A percentile compares a stretch with the other conserved stretches of the same genome.
Evolutionary conservation across 208 protist species (phyloP).

Genomic region (Leishmania arabica): DNA sequence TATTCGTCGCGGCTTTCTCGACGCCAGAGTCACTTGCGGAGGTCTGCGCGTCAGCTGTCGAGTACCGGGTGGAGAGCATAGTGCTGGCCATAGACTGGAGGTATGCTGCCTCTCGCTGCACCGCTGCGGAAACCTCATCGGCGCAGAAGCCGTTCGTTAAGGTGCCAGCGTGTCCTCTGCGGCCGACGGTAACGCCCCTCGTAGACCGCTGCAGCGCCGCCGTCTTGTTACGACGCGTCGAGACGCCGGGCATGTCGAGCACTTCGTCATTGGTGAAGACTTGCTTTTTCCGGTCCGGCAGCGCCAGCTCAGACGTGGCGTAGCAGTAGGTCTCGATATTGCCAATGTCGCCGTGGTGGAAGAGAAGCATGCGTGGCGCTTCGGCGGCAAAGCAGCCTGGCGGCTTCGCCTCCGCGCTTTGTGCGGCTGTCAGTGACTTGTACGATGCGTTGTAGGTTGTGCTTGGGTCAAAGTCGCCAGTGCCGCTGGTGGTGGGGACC

Average conservation of each 20-base stretch:
- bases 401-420: constrained; percentile 49
- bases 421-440: constrained; percentile 36
- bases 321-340: constrained; percentile 50
- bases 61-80: constrained; percentile 6
- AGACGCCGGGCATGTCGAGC: constrained; percentile 69
- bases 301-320: constrained; percentile 70
- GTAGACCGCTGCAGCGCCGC: constrained; percentile 41
- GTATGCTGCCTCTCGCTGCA: constrained; percentile 25
- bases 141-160: not conserved
- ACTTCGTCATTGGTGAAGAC: constrained; percentile 57
- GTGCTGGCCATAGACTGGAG: constrained; percentile 29
- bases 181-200: constrained; percentile 15
- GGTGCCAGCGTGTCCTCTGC: not conserved
- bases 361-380: constrained; percentile 71
- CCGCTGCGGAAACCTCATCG: constrained; percentile 15
- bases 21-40: not conserved
- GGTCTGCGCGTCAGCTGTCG: not conserved
- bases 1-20: not conserved
- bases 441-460: constrained; percentile 71
- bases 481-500: constrained; percentile 10
- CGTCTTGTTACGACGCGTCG: constrained; percentile 32
- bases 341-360: constrained; percentile 83
- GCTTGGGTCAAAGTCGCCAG: constrained; percentile 21
- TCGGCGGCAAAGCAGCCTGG: constrained; percentile 60
- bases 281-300: constrained; percentile 45